phyloP scores from a whole-genome alignment of 2,329 filamentous ascomycete species.

The Zasmidium cellare region DNA sequence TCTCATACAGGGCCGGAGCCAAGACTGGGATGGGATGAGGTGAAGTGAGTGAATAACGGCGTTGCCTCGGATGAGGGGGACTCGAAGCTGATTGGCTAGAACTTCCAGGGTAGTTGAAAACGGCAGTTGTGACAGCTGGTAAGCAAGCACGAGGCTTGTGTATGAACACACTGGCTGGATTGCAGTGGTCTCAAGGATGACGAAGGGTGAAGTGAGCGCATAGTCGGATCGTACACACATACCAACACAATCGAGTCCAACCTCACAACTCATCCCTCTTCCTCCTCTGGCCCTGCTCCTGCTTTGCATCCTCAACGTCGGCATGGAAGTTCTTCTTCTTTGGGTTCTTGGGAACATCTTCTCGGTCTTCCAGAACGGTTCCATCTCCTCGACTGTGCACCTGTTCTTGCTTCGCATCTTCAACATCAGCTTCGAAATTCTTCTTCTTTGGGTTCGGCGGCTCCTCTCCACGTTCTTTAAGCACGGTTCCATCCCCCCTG shows the following conservation, averaged over 20 bases:
- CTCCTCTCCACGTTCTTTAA: constrained; percentile 38
- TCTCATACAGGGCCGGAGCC: no score
- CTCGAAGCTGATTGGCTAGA: neutral
- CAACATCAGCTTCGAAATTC: constrained; percentile 57
- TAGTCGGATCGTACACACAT: no score
- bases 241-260: no score
- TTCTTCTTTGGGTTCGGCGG: constrained; percentile 61
- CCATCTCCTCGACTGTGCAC: constrained; percentile 42
- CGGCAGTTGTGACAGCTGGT: neutral
- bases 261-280: constrained; percentile 36
- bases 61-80: neutral
- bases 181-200: no score
- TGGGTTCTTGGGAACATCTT: constrained; percentile 49
- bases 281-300: constrained; percentile 14
- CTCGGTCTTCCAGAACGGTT: constrained; percentile 41
- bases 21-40: neutral
- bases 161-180: no score
- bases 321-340: constrained; percentile 66
- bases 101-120: neutral
- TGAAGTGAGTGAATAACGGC: constrained; percentile 2
- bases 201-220: no score
- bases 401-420: constrained; percentile 31
- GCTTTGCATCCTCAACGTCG: constrained; percentile 31
- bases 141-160: neutral
- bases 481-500: constrained; percentile 48